Evolutionary conservation across 108 stramenopile species (phyloP).

Genomic region (Cylindrotheca closterium): DNA sequence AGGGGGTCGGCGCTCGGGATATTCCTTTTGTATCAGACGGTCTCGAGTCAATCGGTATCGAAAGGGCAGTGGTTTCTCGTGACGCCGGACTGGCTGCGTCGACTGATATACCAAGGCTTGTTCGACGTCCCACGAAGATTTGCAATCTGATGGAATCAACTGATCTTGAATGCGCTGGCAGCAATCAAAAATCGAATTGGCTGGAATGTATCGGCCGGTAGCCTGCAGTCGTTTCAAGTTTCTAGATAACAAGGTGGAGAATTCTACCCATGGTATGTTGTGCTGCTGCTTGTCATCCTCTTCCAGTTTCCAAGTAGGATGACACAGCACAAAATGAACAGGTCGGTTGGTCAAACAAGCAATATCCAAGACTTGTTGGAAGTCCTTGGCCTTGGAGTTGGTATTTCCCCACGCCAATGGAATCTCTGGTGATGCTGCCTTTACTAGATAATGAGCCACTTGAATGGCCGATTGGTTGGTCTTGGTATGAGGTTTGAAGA

Average conservation of each 20-base stretch:
- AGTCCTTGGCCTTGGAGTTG: constrained; percentile 70
- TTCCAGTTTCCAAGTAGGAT: constrained; percentile 5
- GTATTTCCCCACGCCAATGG: constrained; percentile 67
- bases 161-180: constrained; percentile 29
- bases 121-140: constrained; percentile 25
- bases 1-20: constrained; percentile 2
- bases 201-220: constrained; percentile 72
- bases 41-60: constrained; percentile 17
- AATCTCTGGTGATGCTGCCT: constrained; percentile 21
- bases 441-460: constrained; percentile 11
- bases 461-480: constrained; percentile 30
- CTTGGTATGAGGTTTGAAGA: constrained; percentile 36
- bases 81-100: background rate
- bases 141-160: constrained; percentile 4
- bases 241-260: constrained; percentile 41
- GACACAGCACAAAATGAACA: constrained; percentile 64
- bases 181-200: constrained; percentile 60
- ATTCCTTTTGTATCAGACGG: constrained; percentile 23
- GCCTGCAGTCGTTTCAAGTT: constrained; percentile 56
- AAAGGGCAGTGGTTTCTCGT: constrained; percentile 2
- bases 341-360: constrained; percentile 56
- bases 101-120: constrained; percentile 12
- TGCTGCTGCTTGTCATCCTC: background rate
- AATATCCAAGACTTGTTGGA: constrained; percentile 56
- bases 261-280: constrained; percentile 39